Conservation (phyloP, 2,329 filamentous ascomycete genomes). For the Alternaria sp. region DNA sequence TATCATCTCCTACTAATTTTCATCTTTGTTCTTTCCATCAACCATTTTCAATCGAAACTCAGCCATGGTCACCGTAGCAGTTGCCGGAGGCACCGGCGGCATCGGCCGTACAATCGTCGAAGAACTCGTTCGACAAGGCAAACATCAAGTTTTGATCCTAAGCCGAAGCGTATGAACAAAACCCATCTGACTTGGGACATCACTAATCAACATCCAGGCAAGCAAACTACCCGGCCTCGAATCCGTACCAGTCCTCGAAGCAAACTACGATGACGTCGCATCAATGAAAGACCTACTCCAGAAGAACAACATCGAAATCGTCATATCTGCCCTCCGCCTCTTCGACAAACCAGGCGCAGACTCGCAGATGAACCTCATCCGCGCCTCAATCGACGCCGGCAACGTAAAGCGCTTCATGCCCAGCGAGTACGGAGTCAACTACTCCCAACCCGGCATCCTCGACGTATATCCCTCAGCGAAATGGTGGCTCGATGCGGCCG, state of each 20-base stretch:
- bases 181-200: neutral
- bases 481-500: constrained; percentile 18
- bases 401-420: constrained; percentile 22
- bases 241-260: constrained; percentile 11
- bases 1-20: neutral
- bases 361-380: constrained; percentile 24
- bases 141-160: constrained; percentile 22
- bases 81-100: constrained; percentile 31
- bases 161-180: constrained; percentile 16
- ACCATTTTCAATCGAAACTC: neutral
- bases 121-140: constrained; percentile 14
- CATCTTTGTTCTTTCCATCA: neutral
- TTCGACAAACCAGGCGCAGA: constrained; percentile 7
- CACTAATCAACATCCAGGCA: neutral
- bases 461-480: constrained; percentile 10
- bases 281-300: constrained; percentile 11
- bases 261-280: constrained; percentile 14
- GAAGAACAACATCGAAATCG: constrained; percentile 9
- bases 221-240: neutral
- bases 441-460: neutral
- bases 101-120: constrained; percentile 27
- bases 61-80: constrained; percentile 19
- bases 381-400: constrained; percentile 14
- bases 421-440: constrained; percentile 21
- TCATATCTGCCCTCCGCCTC: constrained; percentile 23